A percentile compares a stretch with the other conserved stretches of the same genome.
These are phyloP conservation scores for Curvularia eragrostidis DNA, from an alignment of 2,329 filamentous ascomycete genomes.

Conservation along the genomic window DNA sequence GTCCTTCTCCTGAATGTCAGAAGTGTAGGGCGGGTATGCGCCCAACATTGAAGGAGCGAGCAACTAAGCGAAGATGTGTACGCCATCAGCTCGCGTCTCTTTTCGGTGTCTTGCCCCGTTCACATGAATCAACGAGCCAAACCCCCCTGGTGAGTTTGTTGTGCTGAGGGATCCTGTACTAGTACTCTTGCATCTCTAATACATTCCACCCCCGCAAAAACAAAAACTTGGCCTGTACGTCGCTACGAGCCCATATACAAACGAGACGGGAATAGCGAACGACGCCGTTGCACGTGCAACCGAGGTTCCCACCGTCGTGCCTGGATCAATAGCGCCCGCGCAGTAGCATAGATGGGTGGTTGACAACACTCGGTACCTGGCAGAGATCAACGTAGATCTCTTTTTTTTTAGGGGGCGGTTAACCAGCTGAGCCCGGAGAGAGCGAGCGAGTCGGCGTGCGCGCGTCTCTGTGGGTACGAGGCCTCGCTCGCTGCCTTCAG, in stretches of 20 bases:
- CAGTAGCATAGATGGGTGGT: background rate
- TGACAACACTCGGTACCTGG: slow-evolving; percentile 26
- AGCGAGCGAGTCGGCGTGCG: background rate
- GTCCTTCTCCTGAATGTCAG: background rate
- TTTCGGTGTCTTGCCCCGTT: slow-evolving; percentile 2
- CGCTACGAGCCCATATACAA: background rate
- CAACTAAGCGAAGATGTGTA: background rate
- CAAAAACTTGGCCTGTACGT: background rate
- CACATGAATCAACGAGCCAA: background rate
- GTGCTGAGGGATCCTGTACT: background rate
- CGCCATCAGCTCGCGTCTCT: background rate
- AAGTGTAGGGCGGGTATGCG: background rate
- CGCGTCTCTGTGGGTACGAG: background rate
- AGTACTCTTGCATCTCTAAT: background rate
- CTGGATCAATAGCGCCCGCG: background rate
- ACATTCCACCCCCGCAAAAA: slow-evolving; percentile 4
- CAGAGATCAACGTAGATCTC: slow-evolving; percentile 27
- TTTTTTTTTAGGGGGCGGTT: slow-evolving; percentile 4
- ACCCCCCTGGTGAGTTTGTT: background rate
- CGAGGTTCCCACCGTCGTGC: background rate
- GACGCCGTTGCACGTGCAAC: background rate
- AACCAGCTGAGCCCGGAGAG: slow-evolving; percentile 10
- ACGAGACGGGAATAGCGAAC: background rate
- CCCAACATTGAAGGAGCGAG: background rate
- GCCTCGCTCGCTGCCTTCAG: background rate